Conservation (phyloP, 1,139 yeast species). For the Tardiomyces blankii region DNA sequence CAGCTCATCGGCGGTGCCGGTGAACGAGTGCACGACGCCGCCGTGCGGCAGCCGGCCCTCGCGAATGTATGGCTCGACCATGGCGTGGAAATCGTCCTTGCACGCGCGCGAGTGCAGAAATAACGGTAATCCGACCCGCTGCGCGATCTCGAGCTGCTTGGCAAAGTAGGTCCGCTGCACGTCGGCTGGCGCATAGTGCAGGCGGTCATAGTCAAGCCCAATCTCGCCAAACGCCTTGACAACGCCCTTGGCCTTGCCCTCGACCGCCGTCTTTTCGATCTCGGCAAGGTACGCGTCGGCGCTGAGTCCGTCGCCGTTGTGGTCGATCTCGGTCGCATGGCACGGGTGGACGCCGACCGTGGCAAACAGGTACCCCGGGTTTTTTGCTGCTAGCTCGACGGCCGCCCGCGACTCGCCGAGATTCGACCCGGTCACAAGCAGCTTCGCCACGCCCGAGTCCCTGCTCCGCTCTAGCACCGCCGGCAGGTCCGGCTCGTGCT, state of each 20-base stretch:
- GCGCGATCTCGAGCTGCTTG: constrained; percentile 57
- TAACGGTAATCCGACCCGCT: constrained; percentile 51
- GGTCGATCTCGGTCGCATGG: constrained; percentile 35
- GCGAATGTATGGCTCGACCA: constrained; percentile 47
- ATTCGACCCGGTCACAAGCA: constrained; percentile 78
- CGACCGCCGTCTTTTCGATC: constrained; percentile 38
- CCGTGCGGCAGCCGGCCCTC: constrained; percentile 27
- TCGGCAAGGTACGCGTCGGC: constrained; percentile 33
- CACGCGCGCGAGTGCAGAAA: constrained; percentile 87
- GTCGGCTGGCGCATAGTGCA: constrained; percentile 59
- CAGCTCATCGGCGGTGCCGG: constrained; percentile 65
- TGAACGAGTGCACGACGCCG: constrained; percentile 89
- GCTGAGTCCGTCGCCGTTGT: constrained; percentile 1
- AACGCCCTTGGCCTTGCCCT: constrained; percentile 36
- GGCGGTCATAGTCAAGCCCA: constrained; percentile 86
- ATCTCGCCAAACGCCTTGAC: constrained; percentile 85
- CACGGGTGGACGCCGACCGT: constrained; percentile 97
- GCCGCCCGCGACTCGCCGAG: constrained; percentile 49
- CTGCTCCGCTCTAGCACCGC: constrained; percentile 59
- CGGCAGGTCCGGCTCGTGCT: constrained; percentile 57
- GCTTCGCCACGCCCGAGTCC: constrained; percentile 49
- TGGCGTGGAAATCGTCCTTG: constrained; percentile 63
- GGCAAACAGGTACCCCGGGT: constrained; percentile 31
- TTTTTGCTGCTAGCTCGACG: constrained; percentile 30
- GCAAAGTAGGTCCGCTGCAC: constrained; percentile 60